Base-by-base conservation (phyloP, 768 basidiomycete genomes). In the Boletus reticuloceps region DNA sequence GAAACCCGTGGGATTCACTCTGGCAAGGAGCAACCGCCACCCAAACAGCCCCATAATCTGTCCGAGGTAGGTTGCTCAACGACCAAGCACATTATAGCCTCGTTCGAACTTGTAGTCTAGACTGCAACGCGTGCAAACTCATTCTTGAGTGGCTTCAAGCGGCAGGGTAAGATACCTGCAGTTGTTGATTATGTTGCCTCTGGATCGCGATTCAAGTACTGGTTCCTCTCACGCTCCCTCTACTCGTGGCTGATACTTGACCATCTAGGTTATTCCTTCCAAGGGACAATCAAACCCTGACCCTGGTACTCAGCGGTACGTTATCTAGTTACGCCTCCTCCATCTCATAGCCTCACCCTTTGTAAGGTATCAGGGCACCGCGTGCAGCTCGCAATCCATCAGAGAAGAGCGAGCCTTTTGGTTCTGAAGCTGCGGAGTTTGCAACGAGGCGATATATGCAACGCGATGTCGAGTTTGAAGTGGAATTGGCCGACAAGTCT, bases 161-260 rank as follows among this genome's bases (percentile, higher is more conserved):
- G 96, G 29, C 75, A 85, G 48, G 94, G 95, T 7, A 82, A 81
- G 59, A 83, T 95, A 51, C 78, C 87, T 2, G 97, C 89, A 10
- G 75, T 96, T 11, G 91, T 98, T 17, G 95, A 98, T 39, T 97
- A 91, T 67, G 94, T 98, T 50, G 86, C 94, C 40, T 84, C 93
- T 36, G 96, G 95, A 27, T 97, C 95, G 12, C 84, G 96, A 50
- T 98, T 95, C 85, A 99, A 94, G 93, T 91, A 53, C 32, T 75
- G 69, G 19, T 29, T 48, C 51, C 59, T 38, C 22, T 17, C 36
- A 20, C 20, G 31, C 41, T 56, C 6, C 14, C 6, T 29, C 47
- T 25, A 50, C 37, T 34, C 47, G 16, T 54, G 25, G 22, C 50
- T 51, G 27, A 54, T 32, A 44, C 37, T n/a, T 34, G 29, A 44